Conservation (phyloP, 768 basidiomycete genomes). For the Leccinum uliginosum region DNA sequence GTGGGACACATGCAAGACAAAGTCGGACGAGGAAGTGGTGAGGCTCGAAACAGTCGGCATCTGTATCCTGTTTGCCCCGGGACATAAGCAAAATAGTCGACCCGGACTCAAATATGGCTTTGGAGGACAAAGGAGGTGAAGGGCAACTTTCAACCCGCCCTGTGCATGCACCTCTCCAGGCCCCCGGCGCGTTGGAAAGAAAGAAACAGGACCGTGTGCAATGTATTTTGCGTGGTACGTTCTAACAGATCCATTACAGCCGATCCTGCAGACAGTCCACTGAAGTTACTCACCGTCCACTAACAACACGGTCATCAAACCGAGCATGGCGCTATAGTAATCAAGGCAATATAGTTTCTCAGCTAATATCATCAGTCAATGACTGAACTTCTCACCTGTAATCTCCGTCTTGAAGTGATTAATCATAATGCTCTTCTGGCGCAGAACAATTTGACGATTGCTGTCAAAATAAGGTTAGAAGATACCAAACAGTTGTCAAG, state of each 20-base stretch:
- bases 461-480: conserved; percentile 35
- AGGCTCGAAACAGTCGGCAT: conserved; percentile 77
- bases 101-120: conserved; percentile 77
- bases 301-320: conserved; percentile 46
- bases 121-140: conserved; percentile 76
- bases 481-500: background rate
- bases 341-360: conserved; percentile 43
- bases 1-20: conserved; percentile 64
- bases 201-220: conserved; percentile 80
- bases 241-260: conserved; percentile 42
- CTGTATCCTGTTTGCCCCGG: conserved; percentile 74
- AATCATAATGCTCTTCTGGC: conserved; percentile 70
- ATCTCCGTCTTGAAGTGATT: conserved; percentile 57
- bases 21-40: conserved; percentile 84
- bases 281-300: conserved; percentile 46
- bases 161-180: conserved; percentile 68
- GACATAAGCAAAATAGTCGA: conserved; percentile 75
- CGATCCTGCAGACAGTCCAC: background rate
- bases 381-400: conserved; percentile 41
- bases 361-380: conserved; percentile 22
- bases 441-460: conserved; percentile 84
- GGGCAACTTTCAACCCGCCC: conserved; percentile 73
- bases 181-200: conserved; percentile 72
- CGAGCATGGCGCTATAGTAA: conserved; percentile 53
- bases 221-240: conserved; percentile 62